These are phyloP conservation scores for Bipolaris sorokiniana DNA, from an alignment of 2,329 filamentous ascomycete genomes.

Conservation along the genomic window DNA sequence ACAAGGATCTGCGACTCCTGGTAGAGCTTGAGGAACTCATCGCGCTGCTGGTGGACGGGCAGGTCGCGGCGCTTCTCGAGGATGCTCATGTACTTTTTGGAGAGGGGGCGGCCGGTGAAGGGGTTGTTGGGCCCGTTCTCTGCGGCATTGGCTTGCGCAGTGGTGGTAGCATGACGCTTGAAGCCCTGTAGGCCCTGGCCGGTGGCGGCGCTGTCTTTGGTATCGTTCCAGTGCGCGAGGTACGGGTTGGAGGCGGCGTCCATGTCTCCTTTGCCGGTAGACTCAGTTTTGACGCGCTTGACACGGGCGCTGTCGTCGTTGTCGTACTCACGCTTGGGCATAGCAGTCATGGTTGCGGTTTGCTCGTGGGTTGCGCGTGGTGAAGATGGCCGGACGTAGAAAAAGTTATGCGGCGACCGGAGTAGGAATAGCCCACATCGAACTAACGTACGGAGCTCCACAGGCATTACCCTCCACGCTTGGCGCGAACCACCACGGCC, in stretches of 20 bases:
- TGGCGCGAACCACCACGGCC: conserved; percentile 20
- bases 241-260: conserved; percentile 78
- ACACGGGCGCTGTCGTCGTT: conserved; percentile 56
- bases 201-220: conserved; percentile 45
- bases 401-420: conserved; percentile 30
- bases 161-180: conserved; percentile 80
- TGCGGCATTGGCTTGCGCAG: conserved; percentile 71
- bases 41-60: conserved; percentile 89
- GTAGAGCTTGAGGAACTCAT: conserved; percentile 93
- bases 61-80: conserved; percentile 81
- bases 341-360: conserved; percentile 38
- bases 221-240: conserved; percentile 83
- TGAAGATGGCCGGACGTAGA: conserved; percentile 6
- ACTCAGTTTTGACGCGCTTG: conserved; percentile 57
- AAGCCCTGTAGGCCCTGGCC: conserved; percentile 63
- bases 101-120: conserved; percentile 79
- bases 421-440: not conserved
- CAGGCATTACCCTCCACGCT: conserved; percentile 16
- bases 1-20: conserved; percentile 95
- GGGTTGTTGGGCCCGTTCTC: conserved; percentile 86
- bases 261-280: conserved; percentile 43
- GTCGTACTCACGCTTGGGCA: conserved; percentile 62
- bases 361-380: conserved; percentile 10
- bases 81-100: conserved; percentile 87
- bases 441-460: conserved; percentile 1